Percentiles rank a stretch among this genome's conserved stretches.
Evolutionary conservation across 2,329 filamentous ascomycete species (phyloP).

Genomic region (Alternaria metachromatica): DNA sequence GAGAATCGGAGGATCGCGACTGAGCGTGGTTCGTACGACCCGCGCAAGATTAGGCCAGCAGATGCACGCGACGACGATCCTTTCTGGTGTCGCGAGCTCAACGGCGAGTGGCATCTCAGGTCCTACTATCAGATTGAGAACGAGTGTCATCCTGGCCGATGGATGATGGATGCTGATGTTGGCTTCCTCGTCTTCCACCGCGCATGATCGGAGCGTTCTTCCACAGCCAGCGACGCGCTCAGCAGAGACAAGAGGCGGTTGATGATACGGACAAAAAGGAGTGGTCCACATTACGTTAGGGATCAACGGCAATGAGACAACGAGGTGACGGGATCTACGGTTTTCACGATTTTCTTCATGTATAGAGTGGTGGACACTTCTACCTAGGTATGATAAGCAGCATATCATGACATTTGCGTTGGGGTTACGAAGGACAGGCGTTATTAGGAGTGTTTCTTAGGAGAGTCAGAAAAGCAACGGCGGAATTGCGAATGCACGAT

Average conservation of each 20-base stretch:
- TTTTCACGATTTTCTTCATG: background rate
- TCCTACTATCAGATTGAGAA: slow-evolving; percentile 49
- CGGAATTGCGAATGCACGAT: background rate
- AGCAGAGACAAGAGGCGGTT: background rate
- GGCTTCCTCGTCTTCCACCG: slow-evolving; percentile 46
- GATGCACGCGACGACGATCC: slow-evolving; percentile 42
- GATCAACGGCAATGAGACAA: background rate
- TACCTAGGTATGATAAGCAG: background rate
- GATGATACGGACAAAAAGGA: background rate
- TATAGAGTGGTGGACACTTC: background rate
- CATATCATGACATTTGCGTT: background rate
- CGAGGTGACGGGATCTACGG: background rate
- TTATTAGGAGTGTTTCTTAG: background rate
- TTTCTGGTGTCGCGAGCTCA: slow-evolving; percentile 48
- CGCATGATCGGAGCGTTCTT: slow-evolving; percentile 11
- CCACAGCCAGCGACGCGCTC: background rate
- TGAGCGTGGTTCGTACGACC: slow-evolving; percentile 40
- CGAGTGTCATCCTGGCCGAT: slow-evolving; percentile 46
- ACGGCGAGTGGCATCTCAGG: slow-evolving; percentile 46
- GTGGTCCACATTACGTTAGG: background rate
- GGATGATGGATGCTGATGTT: slow-evolving; percentile 43
- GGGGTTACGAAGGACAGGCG: background rate
- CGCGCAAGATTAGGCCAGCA: slow-evolving; percentile 40
- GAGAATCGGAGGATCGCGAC: slow-evolving; percentile 41
- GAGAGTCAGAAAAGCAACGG: background rate